Evolutionary conservation across 1,284 basidiomycete genomes (phyloP), one percentile per base, ranked within the genome.

Genomic region (Melampsora americana): DNA sequence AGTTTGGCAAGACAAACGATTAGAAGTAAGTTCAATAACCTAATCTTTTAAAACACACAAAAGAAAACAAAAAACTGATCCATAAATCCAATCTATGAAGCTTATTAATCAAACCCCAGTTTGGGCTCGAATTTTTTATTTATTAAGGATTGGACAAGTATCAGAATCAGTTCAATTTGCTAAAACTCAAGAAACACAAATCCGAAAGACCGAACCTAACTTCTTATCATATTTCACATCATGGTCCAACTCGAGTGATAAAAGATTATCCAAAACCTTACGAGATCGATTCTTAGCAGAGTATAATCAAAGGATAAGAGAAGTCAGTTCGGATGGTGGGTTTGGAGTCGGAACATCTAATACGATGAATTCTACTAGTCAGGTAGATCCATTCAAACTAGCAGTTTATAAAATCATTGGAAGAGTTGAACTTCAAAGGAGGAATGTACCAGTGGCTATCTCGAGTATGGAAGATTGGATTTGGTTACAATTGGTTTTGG

Each of bases 391-490:
- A 0, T 98, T 93, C 87, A 97, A 97, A 83, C 88, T 93, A 69
- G 95, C 94, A 0, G 84, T 99, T 44, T 98, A 96, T 86, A 96
- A 97, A 82, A 86, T 99, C 42, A 90, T 99, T 85, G 95, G 95
- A 56, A 90, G 92, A 79, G 88, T 97, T 72, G 95, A 99, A 80
- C 88, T 93, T 1, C 84, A 88, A 6, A 87, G 92, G 72, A 88
- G 93, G 77, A 91, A 89, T 79, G 90, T 95, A 0, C 87, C 89
- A 11, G 88, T 90, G 66, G 92, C 98, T 5, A 96, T 93, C 0
- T 87, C 88, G 20, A 95, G 92, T 7, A 95, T 93, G 4, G 95
- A 98, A 82, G 95, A 98, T 83, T 99, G 96, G 95, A 86, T 98
- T 48, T 99, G 95, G 95, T 89, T 96, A 85, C 95, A 99, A 85